Conservation (phyloP, 306 rosid species). For the Fragaria nilgerrensis region DNA sequence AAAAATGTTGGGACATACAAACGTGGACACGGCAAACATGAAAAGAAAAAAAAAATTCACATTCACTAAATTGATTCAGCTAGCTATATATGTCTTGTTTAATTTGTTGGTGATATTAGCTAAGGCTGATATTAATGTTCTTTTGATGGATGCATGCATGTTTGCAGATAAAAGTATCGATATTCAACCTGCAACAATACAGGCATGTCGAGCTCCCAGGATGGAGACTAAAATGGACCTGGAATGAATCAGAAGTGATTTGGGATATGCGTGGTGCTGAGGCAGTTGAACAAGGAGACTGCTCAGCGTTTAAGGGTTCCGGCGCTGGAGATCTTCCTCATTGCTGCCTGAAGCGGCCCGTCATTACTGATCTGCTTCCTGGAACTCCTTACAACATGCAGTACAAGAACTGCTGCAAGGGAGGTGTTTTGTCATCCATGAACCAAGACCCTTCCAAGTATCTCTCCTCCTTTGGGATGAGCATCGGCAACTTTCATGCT, state of each 20-base stretch:
- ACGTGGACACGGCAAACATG: no score
- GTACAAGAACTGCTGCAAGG: constrained; percentile 60
- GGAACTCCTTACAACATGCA: constrained; percentile 58
- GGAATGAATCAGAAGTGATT: constrained; percentile 63
- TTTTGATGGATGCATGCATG: background rate
- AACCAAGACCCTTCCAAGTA: constrained; percentile 46
- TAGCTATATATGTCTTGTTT: no score
- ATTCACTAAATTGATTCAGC: no score
- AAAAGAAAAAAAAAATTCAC: no score
- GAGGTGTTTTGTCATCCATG: constrained; percentile 58
- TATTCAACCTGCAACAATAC: constrained; percentile 58
- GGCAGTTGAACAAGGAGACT: constrained; percentile 65
- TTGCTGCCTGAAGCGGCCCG: constrained; percentile 58
- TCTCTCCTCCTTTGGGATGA: constrained; percentile 55
- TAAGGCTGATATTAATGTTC: background rate
- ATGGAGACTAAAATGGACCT: constrained; percentile 65
- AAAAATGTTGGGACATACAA: background rate
- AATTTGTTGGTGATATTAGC: no score
- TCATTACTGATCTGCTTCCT: constrained; percentile 58
- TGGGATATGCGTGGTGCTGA: constrained; percentile 83
- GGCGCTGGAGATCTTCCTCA: constrained; percentile 44
- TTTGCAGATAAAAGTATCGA: constrained; percentile 52
- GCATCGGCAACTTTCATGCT: constrained; percentile 18
- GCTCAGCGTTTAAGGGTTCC: constrained; percentile 45
- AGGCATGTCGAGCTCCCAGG: constrained; percentile 73